These are phyloP conservation scores for Hypsizygus ulmarius DNA, from an alignment of 1,284 basidiomycete genomes.

Conservation along the genomic window DNA sequence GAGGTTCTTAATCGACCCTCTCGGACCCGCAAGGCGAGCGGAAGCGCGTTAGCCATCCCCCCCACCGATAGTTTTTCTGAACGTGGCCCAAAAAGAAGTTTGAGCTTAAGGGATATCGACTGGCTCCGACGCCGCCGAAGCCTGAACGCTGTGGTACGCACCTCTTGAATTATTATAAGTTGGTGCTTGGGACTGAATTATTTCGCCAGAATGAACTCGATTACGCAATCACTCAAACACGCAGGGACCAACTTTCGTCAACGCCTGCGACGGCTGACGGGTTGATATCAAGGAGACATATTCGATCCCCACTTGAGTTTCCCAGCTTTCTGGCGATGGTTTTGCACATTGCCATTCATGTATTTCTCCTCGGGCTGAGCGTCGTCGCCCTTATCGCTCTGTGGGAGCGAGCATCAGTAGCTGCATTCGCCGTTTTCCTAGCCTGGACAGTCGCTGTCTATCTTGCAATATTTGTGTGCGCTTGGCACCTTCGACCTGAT, in stretches of 20 bases:
- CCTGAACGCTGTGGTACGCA: conserved; percentile 57
- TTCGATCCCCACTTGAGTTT: conserved; percentile 29
- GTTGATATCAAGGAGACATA: conserved; percentile 41
- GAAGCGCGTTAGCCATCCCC: conserved; percentile 44
- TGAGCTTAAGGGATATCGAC: conserved; percentile 59
- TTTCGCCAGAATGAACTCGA: conserved; percentile 62
- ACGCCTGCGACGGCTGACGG: conserved; percentile 53
- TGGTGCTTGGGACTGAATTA: conserved; percentile 7
- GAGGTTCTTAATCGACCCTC: conserved; percentile 70
- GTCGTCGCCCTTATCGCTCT: conserved; percentile 56
- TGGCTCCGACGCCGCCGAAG: conserved; percentile 73
- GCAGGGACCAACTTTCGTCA: conserved; percentile 40
- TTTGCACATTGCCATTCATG: conserved; percentile 55
- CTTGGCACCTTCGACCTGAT: conserved; percentile 56
- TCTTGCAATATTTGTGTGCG: conserved; percentile 44
- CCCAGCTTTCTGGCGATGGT: conserved; percentile 41
- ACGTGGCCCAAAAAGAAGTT: conserved; percentile 38
- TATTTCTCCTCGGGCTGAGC: conserved; percentile 55
- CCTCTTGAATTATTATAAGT: conserved; percentile 16
- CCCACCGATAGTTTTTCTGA: conserved; percentile 31
- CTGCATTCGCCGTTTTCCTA: conserved; percentile 64
- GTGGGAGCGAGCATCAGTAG: conserved; percentile 51
- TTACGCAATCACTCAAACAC: conserved; percentile 52
- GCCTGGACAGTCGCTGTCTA: conserved; percentile 61
- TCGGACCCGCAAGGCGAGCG: conserved; percentile 46